Evolutionary conservation across 1,284 basidiomycete genomes (phyloP).

Genomic region (Ustilago sp.): DNA sequence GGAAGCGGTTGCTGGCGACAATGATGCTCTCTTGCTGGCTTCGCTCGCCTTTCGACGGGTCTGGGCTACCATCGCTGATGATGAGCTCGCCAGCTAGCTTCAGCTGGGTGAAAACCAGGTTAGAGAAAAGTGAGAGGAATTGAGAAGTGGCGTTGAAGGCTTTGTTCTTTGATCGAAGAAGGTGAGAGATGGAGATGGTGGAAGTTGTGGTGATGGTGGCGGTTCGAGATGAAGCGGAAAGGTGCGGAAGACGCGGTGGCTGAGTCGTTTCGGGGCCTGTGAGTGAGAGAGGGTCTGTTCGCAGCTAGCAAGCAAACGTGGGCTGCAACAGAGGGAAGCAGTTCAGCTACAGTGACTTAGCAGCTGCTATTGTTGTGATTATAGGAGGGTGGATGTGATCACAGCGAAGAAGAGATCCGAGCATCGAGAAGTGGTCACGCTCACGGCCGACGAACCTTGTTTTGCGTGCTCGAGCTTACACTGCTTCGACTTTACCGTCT

Average conservation of each 20-base stretch:
- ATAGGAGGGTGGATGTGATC: slow-evolving; percentile 24
- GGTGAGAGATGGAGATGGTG: background rate
- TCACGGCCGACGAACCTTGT: background rate
- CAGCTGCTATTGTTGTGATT: slow-evolving; percentile 14
- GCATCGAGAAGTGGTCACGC: slow-evolving; percentile 3
- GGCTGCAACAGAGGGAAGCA: background rate
- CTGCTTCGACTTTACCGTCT: too few species aligned
- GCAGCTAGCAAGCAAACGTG: background rate
- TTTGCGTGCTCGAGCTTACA: background rate
- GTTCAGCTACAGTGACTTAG: background rate
- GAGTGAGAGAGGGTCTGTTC: background rate
- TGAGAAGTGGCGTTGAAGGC: background rate
- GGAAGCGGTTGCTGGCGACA: slow-evolving; percentile 1
- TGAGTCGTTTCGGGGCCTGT: background rate
- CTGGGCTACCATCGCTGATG: slow-evolving; percentile 16
- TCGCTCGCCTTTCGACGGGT: slow-evolving; percentile 26
- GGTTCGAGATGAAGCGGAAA: background rate
- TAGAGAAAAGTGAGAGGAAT: background rate
- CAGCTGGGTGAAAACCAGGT: background rate
- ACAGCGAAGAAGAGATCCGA: slow-evolving; percentile 16
- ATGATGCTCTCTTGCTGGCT: background rate
- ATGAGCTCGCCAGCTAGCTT: background rate
- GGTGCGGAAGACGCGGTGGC: slow-evolving; percentile 5
- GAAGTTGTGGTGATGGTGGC: background rate
- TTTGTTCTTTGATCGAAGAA: background rate